phyloP scores from a whole-genome alignment of 768 basidiomycete species.

The Tricholomella constricta region DNA sequence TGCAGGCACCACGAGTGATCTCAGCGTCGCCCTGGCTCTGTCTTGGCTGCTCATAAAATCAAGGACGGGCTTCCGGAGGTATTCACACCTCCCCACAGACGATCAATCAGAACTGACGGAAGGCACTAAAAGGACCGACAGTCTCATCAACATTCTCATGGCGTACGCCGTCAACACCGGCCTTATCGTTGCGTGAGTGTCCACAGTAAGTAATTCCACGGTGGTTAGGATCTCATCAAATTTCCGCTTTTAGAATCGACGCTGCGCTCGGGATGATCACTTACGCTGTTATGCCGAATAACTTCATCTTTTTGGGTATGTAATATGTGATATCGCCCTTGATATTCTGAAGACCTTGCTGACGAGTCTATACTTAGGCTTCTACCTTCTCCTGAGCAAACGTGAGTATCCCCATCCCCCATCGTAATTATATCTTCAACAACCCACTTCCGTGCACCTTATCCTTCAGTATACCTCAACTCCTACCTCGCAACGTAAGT shows the following conservation, averaged over 20 bases:
- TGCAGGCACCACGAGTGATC: conserved; percentile 49
- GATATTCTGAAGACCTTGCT: background rate
- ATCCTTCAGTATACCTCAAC: conserved; percentile 52
- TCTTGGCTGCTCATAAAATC: conserved; percentile 49
- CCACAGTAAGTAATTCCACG: conserved; percentile 6
- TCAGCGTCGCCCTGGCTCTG: conserved; percentile 50
- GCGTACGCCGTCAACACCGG: conserved; percentile 59
- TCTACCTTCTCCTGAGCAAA: conserved; percentile 56
- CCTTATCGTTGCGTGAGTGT: conserved; percentile 41
- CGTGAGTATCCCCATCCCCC: conserved; percentile 30
- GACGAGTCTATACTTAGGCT: conserved; percentile 28
- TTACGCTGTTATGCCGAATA: conserved; percentile 54
- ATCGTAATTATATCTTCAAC: too few relatives aligned
- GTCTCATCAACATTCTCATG: conserved; percentile 48
- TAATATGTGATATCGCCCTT: background rate
- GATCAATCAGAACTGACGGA: background rate
- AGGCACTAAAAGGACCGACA: conserved; percentile 44
- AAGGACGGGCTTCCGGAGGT: conserved; percentile 55
- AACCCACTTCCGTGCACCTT: background rate
- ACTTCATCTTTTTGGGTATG: conserved; percentile 53
- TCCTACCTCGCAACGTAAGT: conserved; percentile 52
- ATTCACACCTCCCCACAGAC: background rate
- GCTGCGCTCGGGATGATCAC: conserved; percentile 46
- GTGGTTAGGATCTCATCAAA: background rate
- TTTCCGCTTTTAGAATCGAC: conserved; percentile 38